Evolutionary conservation across 2,329 filamentous ascomycete species (phyloP).

Genomic region (Dothistroma pini): DNA sequence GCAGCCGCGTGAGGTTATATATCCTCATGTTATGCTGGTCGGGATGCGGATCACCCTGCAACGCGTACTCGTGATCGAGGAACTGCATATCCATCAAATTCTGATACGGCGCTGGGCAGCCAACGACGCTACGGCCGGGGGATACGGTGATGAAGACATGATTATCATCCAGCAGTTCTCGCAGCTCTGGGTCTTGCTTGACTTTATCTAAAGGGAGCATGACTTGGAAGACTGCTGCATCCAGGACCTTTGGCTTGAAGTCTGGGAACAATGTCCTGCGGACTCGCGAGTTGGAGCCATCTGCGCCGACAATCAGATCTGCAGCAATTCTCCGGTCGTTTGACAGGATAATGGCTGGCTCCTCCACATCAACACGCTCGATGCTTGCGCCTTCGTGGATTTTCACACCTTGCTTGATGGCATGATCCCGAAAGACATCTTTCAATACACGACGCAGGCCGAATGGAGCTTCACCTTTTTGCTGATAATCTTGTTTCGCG

Average conservation of each 20-base stretch:
- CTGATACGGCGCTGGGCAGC: conserved; percentile 1
- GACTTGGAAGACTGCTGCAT: conserved; percentile 3
- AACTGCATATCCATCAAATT: conserved; percentile 2
- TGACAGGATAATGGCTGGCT: background rate
- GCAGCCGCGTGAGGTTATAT: background rate
- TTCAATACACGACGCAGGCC: conserved; percentile 4
- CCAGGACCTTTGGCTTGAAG: background rate
- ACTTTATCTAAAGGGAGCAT: conserved; percentile 3
- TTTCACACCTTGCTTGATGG: background rate
- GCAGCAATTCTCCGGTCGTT: background rate
- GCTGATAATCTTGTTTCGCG: background rate
- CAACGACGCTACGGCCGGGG: conserved; percentile 4
- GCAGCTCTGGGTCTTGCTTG: background rate
- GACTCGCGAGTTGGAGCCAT: conserved; percentile 4
- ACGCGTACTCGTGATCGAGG: conserved; percentile 5
- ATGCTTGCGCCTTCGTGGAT: conserved; percentile 3
- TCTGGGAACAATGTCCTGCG: conserved; percentile 3
- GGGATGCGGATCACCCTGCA: background rate
- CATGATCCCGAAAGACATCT: conserved; percentile 2
- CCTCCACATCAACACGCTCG: background rate
- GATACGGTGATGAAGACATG: background rate
- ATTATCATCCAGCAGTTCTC: background rate
- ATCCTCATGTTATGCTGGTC: background rate
- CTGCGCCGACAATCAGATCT: conserved; percentile 4
- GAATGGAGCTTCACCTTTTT: background rate